A percentile compares a stretch with the other conserved stretches of the same genome.
Conservation (phyloP, 2,329 filamentous ascomycete genomes). For the Berkeleyomyces rouxiae region DNA sequence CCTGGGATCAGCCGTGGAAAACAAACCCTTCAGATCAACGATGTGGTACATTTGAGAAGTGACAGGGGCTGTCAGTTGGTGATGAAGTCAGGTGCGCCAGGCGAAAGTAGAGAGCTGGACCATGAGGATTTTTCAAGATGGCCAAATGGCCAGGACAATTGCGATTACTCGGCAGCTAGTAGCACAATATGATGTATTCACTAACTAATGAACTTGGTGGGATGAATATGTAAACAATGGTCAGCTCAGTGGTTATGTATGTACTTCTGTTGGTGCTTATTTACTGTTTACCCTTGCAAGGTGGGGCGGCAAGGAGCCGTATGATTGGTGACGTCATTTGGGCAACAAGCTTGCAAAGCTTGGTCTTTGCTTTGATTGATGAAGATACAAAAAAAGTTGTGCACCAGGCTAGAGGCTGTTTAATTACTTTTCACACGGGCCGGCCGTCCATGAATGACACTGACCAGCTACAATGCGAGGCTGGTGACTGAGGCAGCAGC, state of each 20-base stretch:
- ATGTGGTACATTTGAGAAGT: constrained; percentile 29
- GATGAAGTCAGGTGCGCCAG: neutral
- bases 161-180: neutral
- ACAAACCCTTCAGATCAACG: constrained; percentile 16
- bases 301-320: neutral
- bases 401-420: neutral
- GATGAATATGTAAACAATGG: too few species aligned
- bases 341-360: neutral
- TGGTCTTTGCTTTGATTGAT: neutral
- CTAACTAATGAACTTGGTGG: too few species aligned
- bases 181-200: neutral
- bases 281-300: neutral
- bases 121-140: neutral
- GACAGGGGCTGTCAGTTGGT: neutral
- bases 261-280: too few species aligned
- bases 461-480: neutral
- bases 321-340: neutral
- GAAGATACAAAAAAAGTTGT: neutral
- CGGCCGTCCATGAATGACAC: neutral
- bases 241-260: too few species aligned
- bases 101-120: neutral
- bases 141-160: neutral
- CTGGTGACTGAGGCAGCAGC: neutral
- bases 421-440: neutral
- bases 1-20: constrained; percentile 10